Percentiles rank a stretch among this genome's conserved stretches.
Evolutionary conservation across 75 land plant species (phyloP).

Genomic region (Adiantum capillusveneris): DNA sequence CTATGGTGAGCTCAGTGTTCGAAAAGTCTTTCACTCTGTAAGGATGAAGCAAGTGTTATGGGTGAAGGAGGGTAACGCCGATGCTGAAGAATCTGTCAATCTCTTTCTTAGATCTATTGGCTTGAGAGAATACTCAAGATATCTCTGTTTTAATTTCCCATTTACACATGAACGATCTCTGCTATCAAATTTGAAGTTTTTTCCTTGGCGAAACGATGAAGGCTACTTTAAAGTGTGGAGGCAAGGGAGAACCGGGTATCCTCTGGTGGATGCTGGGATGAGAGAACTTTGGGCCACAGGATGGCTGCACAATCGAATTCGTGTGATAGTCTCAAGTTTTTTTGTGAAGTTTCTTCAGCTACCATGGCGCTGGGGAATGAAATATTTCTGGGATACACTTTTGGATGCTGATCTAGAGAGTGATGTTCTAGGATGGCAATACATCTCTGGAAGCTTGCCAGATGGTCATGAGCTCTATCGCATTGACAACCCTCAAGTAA

Average conservation of each 20-base stretch:
- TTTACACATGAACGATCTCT: constrained; percentile 88
- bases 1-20: constrained; percentile 89
- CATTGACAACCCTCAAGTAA: constrained; percentile 1
- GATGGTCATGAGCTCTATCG: constrained; percentile 79
- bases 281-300: constrained; percentile 99
- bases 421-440: constrained; percentile 94
- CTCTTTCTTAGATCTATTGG: constrained; percentile 85
- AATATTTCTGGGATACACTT: constrained; percentile 94
- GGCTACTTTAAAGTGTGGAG: constrained; percentile 87
- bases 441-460: constrained; percentile 75
- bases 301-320: constrained; percentile 90
- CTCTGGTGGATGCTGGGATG: constrained; percentile 99
- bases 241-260: constrained; percentile 95
- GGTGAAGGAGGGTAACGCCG: constrained; percentile 72
- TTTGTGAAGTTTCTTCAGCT: constrained; percentile 83
- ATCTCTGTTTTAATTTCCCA: constrained; percentile 86
- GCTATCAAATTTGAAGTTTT: constrained; percentile 74
- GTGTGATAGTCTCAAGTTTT: constrained; percentile 95
- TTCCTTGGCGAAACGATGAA: constrained; percentile 83
- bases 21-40: constrained; percentile 80
- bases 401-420: constrained; percentile 88
- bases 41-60: constrained; percentile 75
- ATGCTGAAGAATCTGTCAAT: constrained; percentile 73
- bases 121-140: constrained; percentile 89
- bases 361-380: constrained; percentile 99